Conservation (phyloP, 106 monocot species). For the Posidonia australis region DNA sequence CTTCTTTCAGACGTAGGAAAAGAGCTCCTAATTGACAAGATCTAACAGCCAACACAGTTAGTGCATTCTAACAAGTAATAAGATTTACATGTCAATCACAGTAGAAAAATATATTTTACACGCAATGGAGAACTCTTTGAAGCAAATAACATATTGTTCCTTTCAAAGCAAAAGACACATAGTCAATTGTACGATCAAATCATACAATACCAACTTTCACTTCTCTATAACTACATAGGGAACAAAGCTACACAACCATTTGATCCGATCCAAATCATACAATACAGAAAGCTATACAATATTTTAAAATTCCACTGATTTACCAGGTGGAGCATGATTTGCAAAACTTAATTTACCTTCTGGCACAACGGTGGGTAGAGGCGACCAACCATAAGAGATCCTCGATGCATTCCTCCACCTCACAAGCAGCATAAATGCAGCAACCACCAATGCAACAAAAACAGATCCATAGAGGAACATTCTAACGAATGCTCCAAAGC, state of each 20-base stretch:
- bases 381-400: conserved; percentile 34
- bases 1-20: too few relatives aligned
- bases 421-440: conserved; percentile 31
- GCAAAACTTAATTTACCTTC: conserved; percentile 21
- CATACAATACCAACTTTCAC: too few relatives aligned
- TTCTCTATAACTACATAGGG: too few relatives aligned
- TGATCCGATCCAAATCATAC: not conserved
- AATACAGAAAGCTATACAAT: not conserved
- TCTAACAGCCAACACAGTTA: too few relatives aligned
- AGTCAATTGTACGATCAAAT: too few relatives aligned
- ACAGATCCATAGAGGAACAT: conserved; percentile 44
- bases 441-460: conserved; percentile 29
- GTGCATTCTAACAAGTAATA: too few relatives aligned
- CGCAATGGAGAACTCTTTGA: too few relatives aligned
- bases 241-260: not conserved
- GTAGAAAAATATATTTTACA: too few relatives aligned
- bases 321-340: conserved; percentile 16
- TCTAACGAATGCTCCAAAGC: conserved; percentile 22
- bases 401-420: conserved; percentile 44
- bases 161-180: too few relatives aligned
- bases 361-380: conserved; percentile 31
- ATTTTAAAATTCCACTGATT: conserved; percentile 8
- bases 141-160: too few relatives aligned
- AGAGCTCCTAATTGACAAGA: too few relatives aligned
- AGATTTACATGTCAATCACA: too few relatives aligned